These are phyloP conservation scores for Pseudocohnilembus persalinus DNA, from an alignment of 169 alveolate genomes.

Conservation along the genomic window DNA sequence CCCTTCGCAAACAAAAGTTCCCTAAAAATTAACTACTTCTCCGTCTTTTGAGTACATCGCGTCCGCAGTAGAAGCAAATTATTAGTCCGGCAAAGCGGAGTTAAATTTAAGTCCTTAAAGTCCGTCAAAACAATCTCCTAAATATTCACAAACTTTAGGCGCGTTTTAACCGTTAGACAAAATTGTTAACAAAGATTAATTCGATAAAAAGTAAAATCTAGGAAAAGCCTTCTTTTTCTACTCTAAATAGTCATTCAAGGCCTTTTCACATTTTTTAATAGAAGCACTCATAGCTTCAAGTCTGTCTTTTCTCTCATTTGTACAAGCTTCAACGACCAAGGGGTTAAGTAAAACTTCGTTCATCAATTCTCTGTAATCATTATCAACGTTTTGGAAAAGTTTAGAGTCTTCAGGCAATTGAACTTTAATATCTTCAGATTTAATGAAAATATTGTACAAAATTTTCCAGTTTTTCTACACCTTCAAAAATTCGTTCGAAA, in stretches of 20 bases:
- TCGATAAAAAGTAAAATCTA: slow-evolving; percentile 96
- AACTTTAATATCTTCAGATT: slow-evolving; percentile 95
- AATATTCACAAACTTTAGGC: slow-evolving; percentile 87
- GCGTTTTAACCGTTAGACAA: slow-evolving; percentile 95
- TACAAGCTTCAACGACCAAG: slow-evolving; percentile 90
- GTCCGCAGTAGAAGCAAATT: slow-evolving; percentile 48
- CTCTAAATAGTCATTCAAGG: slow-evolving; percentile 94
- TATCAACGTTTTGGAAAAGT: slow-evolving; percentile 91
- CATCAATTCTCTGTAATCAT: slow-evolving; percentile 94
- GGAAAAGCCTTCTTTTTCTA: slow-evolving; percentile 96
- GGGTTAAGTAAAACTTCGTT: slow-evolving; percentile 90
- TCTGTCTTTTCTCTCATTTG: slow-evolving; percentile 92
- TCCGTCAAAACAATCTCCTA: slow-evolving; percentile 94
- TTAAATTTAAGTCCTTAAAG: slow-evolving; percentile 86
- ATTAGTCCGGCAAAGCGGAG: slow-evolving; percentile 60
- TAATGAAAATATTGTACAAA: slow-evolving; percentile 93
- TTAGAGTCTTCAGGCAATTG: slow-evolving; percentile 95
- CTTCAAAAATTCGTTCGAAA: slow-evolving; percentile 92
- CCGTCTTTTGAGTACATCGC: slow-evolving; percentile 89
- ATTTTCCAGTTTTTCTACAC: slow-evolving; percentile 94
- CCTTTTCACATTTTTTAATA: slow-evolving; percentile 94
- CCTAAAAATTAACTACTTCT: slow-evolving; percentile 88
- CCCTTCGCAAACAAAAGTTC: slow-evolving; percentile 82
- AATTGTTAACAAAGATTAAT: slow-evolving; percentile 94
- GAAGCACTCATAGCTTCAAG: slow-evolving; percentile 83